These are phyloP conservation scores for Penicillium dipodomyicola DNA, from an alignment of 495 filamentous ascomycete species.

Conservation along the genomic window DNA sequence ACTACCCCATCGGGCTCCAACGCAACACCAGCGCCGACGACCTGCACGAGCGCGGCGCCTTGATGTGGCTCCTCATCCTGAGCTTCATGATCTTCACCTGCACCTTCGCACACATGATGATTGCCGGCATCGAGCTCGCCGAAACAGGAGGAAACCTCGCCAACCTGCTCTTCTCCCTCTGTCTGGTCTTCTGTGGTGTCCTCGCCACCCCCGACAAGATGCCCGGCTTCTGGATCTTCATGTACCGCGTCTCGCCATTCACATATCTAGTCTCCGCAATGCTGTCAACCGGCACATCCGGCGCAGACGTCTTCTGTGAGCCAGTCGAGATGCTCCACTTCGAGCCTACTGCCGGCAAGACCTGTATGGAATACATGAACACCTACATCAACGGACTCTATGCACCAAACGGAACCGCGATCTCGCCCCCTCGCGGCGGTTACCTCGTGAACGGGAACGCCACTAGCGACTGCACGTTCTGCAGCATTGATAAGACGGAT, in stretches of 20 bases:
- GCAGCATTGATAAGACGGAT: constrained; percentile 59
- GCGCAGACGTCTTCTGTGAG: constrained; percentile 56
- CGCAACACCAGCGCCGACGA: constrained; percentile 47
- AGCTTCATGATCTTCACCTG: constrained; percentile 58
- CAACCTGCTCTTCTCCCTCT: constrained; percentile 61
- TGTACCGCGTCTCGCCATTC: constrained; percentile 74
- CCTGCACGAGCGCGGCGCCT: constrained; percentile 50
- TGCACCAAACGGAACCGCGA: too few relatives aligned
- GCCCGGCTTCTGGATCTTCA: constrained; percentile 80
- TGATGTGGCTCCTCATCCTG: constrained; percentile 58
- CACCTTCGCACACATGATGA: constrained; percentile 65
- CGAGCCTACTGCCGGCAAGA: constrained; percentile 45
- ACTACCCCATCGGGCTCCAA: constrained; percentile 67
- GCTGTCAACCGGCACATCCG: constrained; percentile 59
- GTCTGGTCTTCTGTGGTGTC: constrained; percentile 63
- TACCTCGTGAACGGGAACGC: constrained; percentile 52
- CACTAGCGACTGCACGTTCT: constrained; percentile 60
- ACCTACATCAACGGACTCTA: constrained; percentile 40
- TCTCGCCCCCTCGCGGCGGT: constrained; percentile 36
- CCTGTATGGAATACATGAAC: constrained; percentile 57
- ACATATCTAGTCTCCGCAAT: constrained; percentile 67
- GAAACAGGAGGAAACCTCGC: constrained; percentile 62
- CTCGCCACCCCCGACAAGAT: constrained; percentile 60
- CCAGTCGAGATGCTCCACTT: constrained; percentile 57
- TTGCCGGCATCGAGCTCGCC: constrained; percentile 60